Percentiles rank a stretch among this genome's conserved stretches.
These are phyloP conservation scores for Hypocrella siamensis DNA, from an alignment of 2,329 filamentous ascomycete species.

Conservation along the genomic window DNA sequence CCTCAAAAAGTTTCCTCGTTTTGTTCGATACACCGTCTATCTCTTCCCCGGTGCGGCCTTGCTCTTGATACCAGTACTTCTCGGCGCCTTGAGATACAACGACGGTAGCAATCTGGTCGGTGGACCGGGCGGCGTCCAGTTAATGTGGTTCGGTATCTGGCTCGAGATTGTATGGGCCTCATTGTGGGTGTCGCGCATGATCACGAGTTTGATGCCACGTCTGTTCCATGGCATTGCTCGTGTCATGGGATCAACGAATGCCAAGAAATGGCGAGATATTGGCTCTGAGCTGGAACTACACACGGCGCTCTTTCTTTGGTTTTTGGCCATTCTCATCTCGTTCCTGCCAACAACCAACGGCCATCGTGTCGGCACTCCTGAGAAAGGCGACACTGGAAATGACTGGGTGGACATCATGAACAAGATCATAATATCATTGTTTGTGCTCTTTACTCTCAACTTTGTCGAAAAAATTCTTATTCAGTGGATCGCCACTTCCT, in stretches of 20 bases:
- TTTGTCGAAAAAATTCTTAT: constrained; percentile 86
- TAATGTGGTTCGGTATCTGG: constrained; percentile 93
- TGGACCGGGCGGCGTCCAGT: constrained; percentile 54
- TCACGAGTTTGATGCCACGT: constrained; percentile 33
- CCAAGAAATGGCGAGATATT: constrained; percentile 87
- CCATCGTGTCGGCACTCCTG: constrained; percentile 24
- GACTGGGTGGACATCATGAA: constrained; percentile 65
- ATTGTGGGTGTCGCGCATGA: constrained; percentile 58
- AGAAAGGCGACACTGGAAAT: constrained; percentile 30
- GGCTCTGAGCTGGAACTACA: constrained; percentile 75
- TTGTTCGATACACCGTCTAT: constrained; percentile 32
- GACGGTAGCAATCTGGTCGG: constrained; percentile 31
- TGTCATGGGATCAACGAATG: constrained; percentile 64
- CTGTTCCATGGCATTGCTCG: constrained; percentile 41
- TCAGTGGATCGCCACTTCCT: constrained; percentile 85
- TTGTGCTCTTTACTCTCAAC: constrained; percentile 67
- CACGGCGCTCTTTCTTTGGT: constrained; percentile 81
- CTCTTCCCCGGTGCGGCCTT: constrained; percentile 27
- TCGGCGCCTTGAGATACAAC: constrained; percentile 24
- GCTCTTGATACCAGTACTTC: constrained; percentile 29
- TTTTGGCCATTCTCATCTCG: constrained; percentile 71
- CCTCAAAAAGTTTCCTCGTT: constrained; percentile 32
- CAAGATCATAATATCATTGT: constrained; percentile 75
- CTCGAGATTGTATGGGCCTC: constrained; percentile 86
- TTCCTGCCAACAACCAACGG: constrained; percentile 68